Base-by-base conservation (phyloP, 371 early-diverging fungal species). In the Mortierella sp. region DNA sequence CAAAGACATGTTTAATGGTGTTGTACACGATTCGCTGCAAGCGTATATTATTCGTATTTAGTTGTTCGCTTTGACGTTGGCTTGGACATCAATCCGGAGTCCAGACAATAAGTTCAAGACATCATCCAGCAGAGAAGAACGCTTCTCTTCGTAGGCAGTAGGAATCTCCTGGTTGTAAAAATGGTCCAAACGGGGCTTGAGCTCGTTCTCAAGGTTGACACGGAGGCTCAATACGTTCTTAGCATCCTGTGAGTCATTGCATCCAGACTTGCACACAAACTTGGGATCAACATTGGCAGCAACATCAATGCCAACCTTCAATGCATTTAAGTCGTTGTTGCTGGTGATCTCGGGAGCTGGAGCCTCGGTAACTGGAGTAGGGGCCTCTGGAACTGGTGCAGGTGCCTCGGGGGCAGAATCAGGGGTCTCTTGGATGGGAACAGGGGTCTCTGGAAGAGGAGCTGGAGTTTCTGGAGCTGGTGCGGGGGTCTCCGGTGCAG, bases 261-360 rank as follows among this genome's bases (percentile, higher is more conserved):
- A 85, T 24, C 82, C 86, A 34, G 63, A 50, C 75, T 71, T 80
- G 80, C 86, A 82, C 73, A 82, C 80, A 72, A 68, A 82, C 60
- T 80, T 85, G 75, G 75, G 24, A 58, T 72, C 81, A 28, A 79
- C 58, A 16, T 44, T 50, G 21, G 70, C 38, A 3, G 74, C 60
- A 24, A 76, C 73, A 55, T 78, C 52, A 63, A 77, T 77, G 31
- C 79, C 77, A 6, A 13, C 52, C 72, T 79, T 71, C 72, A 72
- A 57, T 70, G 16, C 72, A n/a, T 28, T 34, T n/a, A n/a, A n/a
- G 24, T 57, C 63, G 19, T n/a, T 52, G 16, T 63, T 31, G 68
- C 52, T 21, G 73, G 73, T 38, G 10, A 70, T 48, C 45, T 73
- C 63, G 24, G 63, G 60, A 26, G 48, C 42, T 19, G 60, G 38